phyloP scores from a whole-genome alignment of 78 protist species.

The Dictyostelium firmibasis region DNA sequence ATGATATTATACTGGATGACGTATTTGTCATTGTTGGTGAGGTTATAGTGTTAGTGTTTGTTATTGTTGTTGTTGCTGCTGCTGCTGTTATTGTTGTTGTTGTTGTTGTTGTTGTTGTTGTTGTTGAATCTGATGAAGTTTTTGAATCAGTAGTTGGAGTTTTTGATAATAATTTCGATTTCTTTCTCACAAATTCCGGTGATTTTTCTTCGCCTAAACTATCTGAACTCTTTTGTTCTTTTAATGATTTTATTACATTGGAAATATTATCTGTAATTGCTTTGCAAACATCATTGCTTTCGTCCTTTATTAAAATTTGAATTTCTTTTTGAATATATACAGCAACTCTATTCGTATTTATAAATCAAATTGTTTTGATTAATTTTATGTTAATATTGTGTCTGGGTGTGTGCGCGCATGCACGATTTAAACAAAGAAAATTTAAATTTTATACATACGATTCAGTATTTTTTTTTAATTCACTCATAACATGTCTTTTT shows the following conservation, averaged over 20 bases:
- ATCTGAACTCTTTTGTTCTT: background rate
- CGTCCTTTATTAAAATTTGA: constrained; percentile 9
- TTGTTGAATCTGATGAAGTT: background rate
- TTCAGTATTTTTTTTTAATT: constrained; percentile 27
- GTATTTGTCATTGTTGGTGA: background rate
- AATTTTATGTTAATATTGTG: background rate
- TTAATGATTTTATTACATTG: background rate
- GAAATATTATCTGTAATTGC: constrained; percentile 24
- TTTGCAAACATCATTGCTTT: constrained; percentile 6
- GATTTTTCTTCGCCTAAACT: background rate
- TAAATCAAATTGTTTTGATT: background rate
- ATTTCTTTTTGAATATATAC: constrained; percentile 41
- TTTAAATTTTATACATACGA: background rate
- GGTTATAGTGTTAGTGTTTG: background rate
- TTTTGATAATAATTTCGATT: background rate
- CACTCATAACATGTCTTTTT: constrained; percentile 21
- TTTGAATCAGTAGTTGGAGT: background rate
- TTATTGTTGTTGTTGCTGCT: background rate
- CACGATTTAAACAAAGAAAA: too few relatives aligned
- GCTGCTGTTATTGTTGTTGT: background rate
- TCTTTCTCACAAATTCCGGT: background rate
- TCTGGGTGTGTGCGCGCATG: too few relatives aligned
- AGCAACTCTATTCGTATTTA: background rate
- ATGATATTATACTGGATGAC: too few relatives aligned
- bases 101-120: background rate